Conservation (phyloP, 371 early-diverging fungal genomes). For the Mucor sp. region DNA sequence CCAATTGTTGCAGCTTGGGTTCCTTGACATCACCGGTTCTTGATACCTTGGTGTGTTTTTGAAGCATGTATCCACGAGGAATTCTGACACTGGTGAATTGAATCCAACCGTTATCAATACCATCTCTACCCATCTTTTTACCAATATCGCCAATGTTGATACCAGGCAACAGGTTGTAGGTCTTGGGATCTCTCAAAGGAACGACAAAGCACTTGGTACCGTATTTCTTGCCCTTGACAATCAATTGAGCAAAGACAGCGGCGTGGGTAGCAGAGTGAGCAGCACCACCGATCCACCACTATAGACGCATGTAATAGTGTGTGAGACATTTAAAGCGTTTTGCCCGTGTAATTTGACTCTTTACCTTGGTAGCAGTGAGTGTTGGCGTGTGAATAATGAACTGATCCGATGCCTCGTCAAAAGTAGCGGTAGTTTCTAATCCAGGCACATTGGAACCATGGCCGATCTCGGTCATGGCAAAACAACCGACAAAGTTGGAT, state of each 20-base stretch:
- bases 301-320: not conserved
- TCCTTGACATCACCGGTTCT: constrained; percentile 73
- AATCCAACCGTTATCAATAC: constrained; percentile 87
- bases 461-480: constrained; percentile 91
- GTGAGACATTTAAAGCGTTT: not conserved
- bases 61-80: constrained; percentile 82
- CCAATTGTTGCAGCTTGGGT: constrained; percentile 59
- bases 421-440: constrained; percentile 93
- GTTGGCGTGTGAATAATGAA: constrained; percentile 91
- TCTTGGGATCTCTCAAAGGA: constrained; percentile 68
- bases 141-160: constrained; percentile 75
- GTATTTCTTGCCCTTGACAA: constrained; percentile 75
- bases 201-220: constrained; percentile 82
- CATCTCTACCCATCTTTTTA: constrained; percentile 82
- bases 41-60: constrained; percentile 93
- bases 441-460: constrained; percentile 93
- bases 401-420: constrained; percentile 80
- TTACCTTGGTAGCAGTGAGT: constrained; percentile 80
- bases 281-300: constrained; percentile 97
- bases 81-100: constrained; percentile 83
- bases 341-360: no score
- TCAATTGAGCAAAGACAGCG: constrained; percentile 79
- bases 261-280: constrained; percentile 87
- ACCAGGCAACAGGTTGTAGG: constrained; percentile 59
- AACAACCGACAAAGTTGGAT: constrained; percentile 85